phyloP scores from a whole-genome alignment of 2,329 filamentous ascomycete genomes.

The Clarireedia hainanense region DNA sequence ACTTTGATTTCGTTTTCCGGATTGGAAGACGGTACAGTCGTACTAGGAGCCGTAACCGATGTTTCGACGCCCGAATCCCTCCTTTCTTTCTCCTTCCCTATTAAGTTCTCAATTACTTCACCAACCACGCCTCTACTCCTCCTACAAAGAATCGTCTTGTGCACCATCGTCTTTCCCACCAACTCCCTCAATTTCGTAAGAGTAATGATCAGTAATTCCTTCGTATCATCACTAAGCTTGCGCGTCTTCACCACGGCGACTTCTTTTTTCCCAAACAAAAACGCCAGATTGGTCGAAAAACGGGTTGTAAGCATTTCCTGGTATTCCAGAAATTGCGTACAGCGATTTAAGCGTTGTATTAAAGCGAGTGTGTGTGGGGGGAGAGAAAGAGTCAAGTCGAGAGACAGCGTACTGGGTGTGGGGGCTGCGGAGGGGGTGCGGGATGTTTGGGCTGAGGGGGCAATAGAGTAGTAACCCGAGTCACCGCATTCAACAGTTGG shows the following conservation, averaged over 20 bases:
- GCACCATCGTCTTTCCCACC: conserved; percentile 7
- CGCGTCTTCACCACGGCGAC: conserved; percentile 4
- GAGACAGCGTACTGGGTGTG: neutral
- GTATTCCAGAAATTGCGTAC: conserved; percentile 1
- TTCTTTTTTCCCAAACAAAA: conserved; percentile 7
- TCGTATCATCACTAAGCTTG: conserved; percentile 4
- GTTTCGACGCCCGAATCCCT: neutral
- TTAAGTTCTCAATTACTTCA: neutral
- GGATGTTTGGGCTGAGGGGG: neutral
- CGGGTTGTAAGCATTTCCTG: conserved; percentile 5
- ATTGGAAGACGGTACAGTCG: neutral
- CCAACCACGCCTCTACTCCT: conserved; percentile 4
- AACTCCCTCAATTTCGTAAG: conserved; percentile 7
- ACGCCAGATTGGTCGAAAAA: conserved; percentile 4
- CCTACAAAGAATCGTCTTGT: conserved; percentile 3
- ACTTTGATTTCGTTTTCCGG: neutral
- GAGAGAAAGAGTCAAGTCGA: too few species aligned
- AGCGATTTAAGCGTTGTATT: neutral
- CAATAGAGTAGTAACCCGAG: conserved; percentile 3
- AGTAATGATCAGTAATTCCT: conserved; percentile 4
- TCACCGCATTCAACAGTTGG: conserved; percentile 1
- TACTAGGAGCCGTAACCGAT: too few species aligned
- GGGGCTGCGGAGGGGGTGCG: neutral
- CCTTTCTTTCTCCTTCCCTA: neutral
- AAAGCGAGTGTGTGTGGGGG: too few species aligned